Evolutionary conservation across 345 rosid genomes (phyloP).

Genomic region (Pseudoturritis turrita): DNA sequence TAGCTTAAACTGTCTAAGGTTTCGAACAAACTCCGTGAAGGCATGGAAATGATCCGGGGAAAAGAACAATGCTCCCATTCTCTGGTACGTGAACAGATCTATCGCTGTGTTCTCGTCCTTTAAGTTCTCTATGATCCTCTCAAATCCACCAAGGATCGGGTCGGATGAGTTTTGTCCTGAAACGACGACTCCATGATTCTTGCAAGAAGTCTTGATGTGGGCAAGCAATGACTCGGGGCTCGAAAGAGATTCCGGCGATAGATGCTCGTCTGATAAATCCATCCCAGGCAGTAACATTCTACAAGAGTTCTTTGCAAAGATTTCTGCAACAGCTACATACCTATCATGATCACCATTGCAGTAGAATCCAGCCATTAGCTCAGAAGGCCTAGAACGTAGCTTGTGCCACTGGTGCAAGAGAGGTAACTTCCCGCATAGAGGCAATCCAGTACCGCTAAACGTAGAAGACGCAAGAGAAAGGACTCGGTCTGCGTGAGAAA

Average conservation of each 20-base stretch:
- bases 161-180: slow-evolving; percentile 55
- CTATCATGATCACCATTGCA: slow-evolving; percentile 49
- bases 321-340: slow-evolving; percentile 46
- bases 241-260: slow-evolving; percentile 35
- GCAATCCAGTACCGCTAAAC: slow-evolving; percentile 33
- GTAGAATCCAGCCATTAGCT: slow-evolving; percentile 63
- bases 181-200: slow-evolving; percentile 42
- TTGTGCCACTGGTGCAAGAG: slow-evolving; percentile 59
- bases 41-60: slow-evolving; percentile 73
- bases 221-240: slow-evolving; percentile 51
- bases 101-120: slow-evolving; percentile 27
- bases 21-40: slow-evolving; percentile 53
- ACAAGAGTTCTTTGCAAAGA: slow-evolving; percentile 62
- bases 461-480: slow-evolving; percentile 49
- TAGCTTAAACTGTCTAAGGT: slow-evolving; percentile 39
- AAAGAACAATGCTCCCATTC: slow-evolving; percentile 83
- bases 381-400: slow-evolving; percentile 51
- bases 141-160: slow-evolving; percentile 36
- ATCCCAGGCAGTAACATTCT: slow-evolving; percentile 62
- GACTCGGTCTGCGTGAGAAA: slow-evolving; percentile 53
- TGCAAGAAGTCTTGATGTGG: slow-evolving; percentile 50
- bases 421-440: slow-evolving; percentile 47
- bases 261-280: slow-evolving; percentile 57
- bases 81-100: slow-evolving; percentile 55
- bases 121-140: slow-evolving; percentile 49